phyloP scores from a whole-genome alignment of 805 yeast genomes.

The Wickerhamomyces subpelliculosus region DNA sequence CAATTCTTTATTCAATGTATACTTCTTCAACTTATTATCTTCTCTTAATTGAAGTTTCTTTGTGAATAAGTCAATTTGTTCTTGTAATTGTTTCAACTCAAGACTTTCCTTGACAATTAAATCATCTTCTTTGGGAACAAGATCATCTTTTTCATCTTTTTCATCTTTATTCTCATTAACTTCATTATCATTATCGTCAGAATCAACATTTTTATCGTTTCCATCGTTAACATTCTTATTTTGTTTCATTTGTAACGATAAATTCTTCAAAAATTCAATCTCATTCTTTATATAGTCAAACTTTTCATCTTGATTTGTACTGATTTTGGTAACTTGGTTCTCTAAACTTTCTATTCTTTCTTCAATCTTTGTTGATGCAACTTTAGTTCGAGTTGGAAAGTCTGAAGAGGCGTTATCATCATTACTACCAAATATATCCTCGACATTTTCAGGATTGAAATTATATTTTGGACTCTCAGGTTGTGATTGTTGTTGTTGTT shows the following conservation, averaged over 20 bases:
- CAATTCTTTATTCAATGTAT: conserved; percentile 24
- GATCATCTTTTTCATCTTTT: background rate
- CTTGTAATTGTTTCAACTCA: conserved; percentile 27
- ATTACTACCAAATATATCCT: conserved; percentile 9
- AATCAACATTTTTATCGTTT: background rate
- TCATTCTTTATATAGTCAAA: conserved; percentile 15
- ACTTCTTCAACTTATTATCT: conserved; percentile 28
- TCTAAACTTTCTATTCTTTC: conserved; percentile 1
- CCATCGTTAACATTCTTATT: background rate
- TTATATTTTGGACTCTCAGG: conserved; percentile 1
- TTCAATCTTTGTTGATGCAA: background rate
- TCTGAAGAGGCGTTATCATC: background rate
- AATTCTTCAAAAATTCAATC: conserved; percentile 14
- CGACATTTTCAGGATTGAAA: conserved; percentile 9
- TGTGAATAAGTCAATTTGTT: conserved; percentile 25
- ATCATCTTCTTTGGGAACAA: conserved; percentile 22
- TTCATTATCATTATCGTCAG: background rate
- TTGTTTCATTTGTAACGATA: conserved; percentile 2
- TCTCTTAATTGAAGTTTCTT: conserved; percentile 26
- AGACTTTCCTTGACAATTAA: conserved; percentile 26
- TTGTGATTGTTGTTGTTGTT: background rate
- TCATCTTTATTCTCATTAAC: background rate
- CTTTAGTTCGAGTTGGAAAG: background rate
- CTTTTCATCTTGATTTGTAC: conserved; percentile 7
- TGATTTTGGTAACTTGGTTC: conserved; percentile 1